These are phyloP conservation scores for Plectosphaerella sp. DNA, from an alignment of 2,329 filamentous ascomycete species.

Conservation along the genomic window DNA sequence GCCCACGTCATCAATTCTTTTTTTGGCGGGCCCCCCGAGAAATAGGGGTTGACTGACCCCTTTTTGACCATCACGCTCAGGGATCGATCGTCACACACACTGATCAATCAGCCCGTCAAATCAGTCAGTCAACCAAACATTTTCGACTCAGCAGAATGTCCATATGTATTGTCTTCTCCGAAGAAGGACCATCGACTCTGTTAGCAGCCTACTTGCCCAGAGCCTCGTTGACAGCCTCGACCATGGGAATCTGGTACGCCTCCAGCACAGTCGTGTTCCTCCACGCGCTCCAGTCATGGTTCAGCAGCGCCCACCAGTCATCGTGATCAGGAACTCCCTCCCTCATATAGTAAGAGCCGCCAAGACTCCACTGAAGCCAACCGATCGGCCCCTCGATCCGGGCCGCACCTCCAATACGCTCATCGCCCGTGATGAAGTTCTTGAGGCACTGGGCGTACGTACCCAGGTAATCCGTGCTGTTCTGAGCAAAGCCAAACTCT, in stretches of 20 bases:
- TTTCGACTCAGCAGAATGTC: too few relatives aligned
- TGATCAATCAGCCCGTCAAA: too few relatives aligned
- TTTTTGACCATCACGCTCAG: too few relatives aligned
- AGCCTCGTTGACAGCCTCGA: neutral
- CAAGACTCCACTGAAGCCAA: conserved; percentile 46
- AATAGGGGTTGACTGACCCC: too few relatives aligned
- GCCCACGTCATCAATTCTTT: conserved; percentile 2
- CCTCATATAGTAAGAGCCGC: conserved; percentile 44
- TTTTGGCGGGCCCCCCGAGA: neutral
- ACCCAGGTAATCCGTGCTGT: conserved; percentile 23
- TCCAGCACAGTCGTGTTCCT: neutral
- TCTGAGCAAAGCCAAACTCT: conserved; percentile 42
- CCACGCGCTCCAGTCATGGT: conserved; percentile 1
- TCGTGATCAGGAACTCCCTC: conserved; percentile 33
- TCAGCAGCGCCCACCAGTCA: neutral
- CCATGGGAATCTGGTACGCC: neutral
- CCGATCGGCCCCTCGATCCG: conserved; percentile 14
- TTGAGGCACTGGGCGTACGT: conserved; percentile 1
- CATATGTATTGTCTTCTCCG: too few relatives aligned
- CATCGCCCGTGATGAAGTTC: conserved; percentile 1
- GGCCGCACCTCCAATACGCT: neutral
- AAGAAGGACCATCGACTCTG: too few relatives aligned
- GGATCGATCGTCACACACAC: too few relatives aligned
- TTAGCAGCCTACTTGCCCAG: neutral
- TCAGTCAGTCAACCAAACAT: too few relatives aligned